Base-by-base conservation (phyloP, 495 filamentous ascomycete species). In the Terfezia boudieri region DNA sequence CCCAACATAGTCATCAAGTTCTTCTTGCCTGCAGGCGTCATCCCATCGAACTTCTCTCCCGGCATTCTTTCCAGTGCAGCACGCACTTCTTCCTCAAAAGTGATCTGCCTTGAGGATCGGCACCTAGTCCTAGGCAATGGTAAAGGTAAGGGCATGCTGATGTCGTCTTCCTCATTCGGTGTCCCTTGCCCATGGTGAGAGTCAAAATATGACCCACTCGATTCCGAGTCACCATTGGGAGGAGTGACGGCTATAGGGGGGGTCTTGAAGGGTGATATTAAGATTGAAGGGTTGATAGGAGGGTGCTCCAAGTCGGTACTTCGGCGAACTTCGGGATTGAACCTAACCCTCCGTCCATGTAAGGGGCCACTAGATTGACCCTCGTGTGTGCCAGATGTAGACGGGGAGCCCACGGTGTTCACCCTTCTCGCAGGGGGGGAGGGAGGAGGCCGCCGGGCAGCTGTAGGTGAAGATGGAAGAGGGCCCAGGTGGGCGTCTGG, bases 1-100 rank as follows among this genome's bases (percentile, higher is more conserved):
- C 62, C 58, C 52, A 55, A 50, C 37, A 37, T 61, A 51, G 55
- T 56, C 54, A 59, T 43, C 48, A 54, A 63, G 36, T 54, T 50
- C 12, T 53, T 53, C 12, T 48, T 52, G 53, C 64, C 54, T 55
- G 59, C 51, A n/a, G 53, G 36, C 8, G 62, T 50, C 36, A 64
- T 37, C 12, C 41, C 14, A 0, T 46, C 17, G 8, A 20, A 14
- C 8, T 46, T 20, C 17, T 14, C 41, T 46, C 17, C 41, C 3
- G 41, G 14, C 17, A 14, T 46, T 14, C 41, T 8, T 8, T 46
- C 41, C 41, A 46, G 17, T 8, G 41, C 41, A 46, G 41, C 41
- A 14, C 17, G 12, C 41, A 46, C 14, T 20, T 46, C 41, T 20
- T 46, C 41, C 17, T 46, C 41, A 46, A 20, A 46, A 2, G 17